Base-by-base conservation (phyloP, 768 basidiomycete species). In the Serendipita sp. region DNA sequence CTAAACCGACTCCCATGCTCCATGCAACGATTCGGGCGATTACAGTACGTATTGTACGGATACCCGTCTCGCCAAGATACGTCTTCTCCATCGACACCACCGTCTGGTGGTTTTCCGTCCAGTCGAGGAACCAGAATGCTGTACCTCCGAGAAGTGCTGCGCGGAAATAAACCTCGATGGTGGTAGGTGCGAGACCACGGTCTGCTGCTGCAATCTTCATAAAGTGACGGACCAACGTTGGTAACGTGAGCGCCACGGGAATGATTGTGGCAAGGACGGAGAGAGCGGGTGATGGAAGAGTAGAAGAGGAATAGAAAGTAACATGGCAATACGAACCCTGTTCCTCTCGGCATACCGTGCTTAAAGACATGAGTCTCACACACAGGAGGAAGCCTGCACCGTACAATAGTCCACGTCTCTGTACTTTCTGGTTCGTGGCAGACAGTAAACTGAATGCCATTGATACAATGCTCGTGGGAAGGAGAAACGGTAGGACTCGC, bases 261-360 rank as follows among this genome's bases (percentile, higher is more conserved):
- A 86, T 69, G 15, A 82, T 77, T n/a, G 85, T 72, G 18, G 81
- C 65, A 27, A 92, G 74, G 4, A 86, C 80, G 34, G 77, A 74
- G 1, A 75, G 55, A 0, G 90, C 86, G 0, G 90, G 83, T 2
- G 83, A 76, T 4, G 88, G 83, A 0, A 84, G 74, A 6, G 85
- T 79, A 0, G 85, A 81, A 0, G 88, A 87, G 0, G 84, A 76
- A 71, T 88, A 96, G 76, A 94, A 98, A 0, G 95, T 94, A 63
- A 93, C 86, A 66, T 81, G 77, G 71, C 96, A 99, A 33, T 48
- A 62, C 0, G 91, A 85, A 44, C 89, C 85, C 73, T 97, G 95
- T 71, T 98, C 95, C 72, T 99, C 95, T 66, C 96, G 78, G 70
- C 95, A 98, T 6, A 92, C 82, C 0, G 93, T 95, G 71, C 88